A percentile compares a stretch with the other conserved stretches of the same genome.
phyloP scores from a whole-genome alignment of 192 early-diverging fungal species.

The Chytriomyces confervae region DNA sequence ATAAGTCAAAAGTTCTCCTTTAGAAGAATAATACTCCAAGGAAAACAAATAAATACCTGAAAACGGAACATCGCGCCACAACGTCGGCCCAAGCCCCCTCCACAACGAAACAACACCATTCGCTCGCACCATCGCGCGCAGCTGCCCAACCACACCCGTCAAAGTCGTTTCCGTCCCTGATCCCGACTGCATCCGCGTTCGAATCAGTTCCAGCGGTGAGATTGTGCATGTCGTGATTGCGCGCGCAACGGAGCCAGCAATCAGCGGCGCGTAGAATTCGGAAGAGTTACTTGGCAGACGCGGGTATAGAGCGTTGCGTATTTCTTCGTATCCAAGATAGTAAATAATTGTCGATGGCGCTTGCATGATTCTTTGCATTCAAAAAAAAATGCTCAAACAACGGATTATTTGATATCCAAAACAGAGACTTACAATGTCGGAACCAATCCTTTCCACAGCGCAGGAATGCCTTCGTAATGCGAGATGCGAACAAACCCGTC shows the following conservation, averaged over 20 bases:
- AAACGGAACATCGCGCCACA: constrained; percentile 97
- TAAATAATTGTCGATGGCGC: constrained; percentile 91
- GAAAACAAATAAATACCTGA: constrained; percentile 43
- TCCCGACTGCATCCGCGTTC: constrained; percentile 88
- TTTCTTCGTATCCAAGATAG: constrained; percentile 91
- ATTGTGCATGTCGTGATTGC: constrained; percentile 77
- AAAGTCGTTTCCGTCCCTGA: constrained; percentile 63
- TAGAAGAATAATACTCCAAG: not conserved
- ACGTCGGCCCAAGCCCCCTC: constrained; percentile 84
- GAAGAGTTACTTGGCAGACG: constrained; percentile 34
- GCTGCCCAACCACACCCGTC: constrained; percentile 57
- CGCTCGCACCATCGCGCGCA: constrained; percentile 64
- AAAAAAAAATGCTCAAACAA: no score
- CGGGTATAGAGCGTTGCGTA: constrained; percentile 61
- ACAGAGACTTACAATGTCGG: constrained; percentile 70
- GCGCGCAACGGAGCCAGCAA: constrained; percentile 80
- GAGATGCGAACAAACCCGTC: constrained; percentile 62
- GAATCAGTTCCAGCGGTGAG: constrained; percentile 89
- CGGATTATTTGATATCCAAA: not conserved
- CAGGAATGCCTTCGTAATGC: constrained; percentile 76
- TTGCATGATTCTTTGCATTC: constrained; percentile 64
- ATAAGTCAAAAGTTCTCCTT: not conserved
- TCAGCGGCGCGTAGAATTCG: constrained; percentile 68
- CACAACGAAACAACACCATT: constrained; percentile 75
- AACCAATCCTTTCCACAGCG: constrained; percentile 85